Base-by-base conservation (phyloP, 192 early-diverging fungal species). In the Entomortierella parvispora region DNA sequence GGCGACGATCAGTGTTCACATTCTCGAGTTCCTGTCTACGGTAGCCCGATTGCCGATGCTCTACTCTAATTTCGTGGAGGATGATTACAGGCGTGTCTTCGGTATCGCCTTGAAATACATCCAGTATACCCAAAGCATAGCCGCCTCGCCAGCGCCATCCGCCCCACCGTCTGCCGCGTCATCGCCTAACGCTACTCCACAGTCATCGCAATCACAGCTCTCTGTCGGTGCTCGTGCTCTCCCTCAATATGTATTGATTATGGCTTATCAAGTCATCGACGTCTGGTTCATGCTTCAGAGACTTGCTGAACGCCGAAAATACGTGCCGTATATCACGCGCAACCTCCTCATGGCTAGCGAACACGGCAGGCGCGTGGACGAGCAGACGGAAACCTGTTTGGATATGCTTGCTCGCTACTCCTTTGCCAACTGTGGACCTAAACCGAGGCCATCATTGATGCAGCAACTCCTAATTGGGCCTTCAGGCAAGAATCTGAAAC, bases 181-280 rank as follows among this genome's bases (percentile, higher is more conserved):
- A 4, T 71, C 77, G 2, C 54, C 65, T 14, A 68, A 50, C 20
- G n/a, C 53, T 3, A 56, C 70, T 2, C 26, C 65, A 5, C 51
- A 43, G n/a, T 20, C 57, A 7, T 15, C 43, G 3, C 57, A 48
- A 25, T 58, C 25, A 29, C 76, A 56, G 10, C 18, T 45, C 4
- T 43, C 68, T 3, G 62, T 49, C 20, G 65, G 59, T 34, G 65
- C 70, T 20, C 47, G 82, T 47, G 91, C 92, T 7, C 86, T 94
- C 18, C 76, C 76, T 15, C 92, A 93, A 55, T 97, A 96, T 65
- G 90, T 96, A 45, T 62, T 93, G 6, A 90, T 92, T n/a, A 87
- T 98, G 86, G 96, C 96, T 8, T 98, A 96, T 81, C 93, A 97
- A 63, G 93, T 96, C 1, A 90, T 97, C 32, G 88, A 92, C 31